Conservation (phyloP, 2,329 filamentous ascomycete species). For the Coniochaeta sp. region DNA sequence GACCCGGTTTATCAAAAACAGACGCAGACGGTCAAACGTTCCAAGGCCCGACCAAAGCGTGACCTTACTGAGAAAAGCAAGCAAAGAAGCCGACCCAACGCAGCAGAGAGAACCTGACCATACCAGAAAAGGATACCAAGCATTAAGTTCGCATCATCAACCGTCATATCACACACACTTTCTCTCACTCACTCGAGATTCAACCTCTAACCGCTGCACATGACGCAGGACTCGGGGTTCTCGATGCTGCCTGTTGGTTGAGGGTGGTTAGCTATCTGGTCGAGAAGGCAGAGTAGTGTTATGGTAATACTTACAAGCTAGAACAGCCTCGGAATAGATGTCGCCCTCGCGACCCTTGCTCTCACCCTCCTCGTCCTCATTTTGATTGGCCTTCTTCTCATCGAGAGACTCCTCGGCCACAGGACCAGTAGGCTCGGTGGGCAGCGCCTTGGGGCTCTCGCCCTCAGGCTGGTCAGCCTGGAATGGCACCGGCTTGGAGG, state of each 20-base stretch:
- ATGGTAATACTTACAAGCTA: slow-evolving; percentile 62
- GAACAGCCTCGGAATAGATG: slow-evolving; percentile 89
- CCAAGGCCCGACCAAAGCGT: background rate
- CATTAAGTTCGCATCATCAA: slow-evolving; percentile 5
- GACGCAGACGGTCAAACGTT: no score
- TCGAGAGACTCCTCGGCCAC: slow-evolving; percentile 48
- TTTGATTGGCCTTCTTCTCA: slow-evolving; percentile 49
- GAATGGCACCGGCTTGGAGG: slow-evolving; percentile 59
- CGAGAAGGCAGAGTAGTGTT: no score
- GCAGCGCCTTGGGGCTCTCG: slow-evolving; percentile 71
- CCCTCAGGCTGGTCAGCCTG: slow-evolving; percentile 72
- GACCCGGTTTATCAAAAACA: background rate
- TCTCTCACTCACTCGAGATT: no score
- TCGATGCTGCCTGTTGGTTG: slow-evolving; percentile 71
- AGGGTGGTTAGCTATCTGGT: background rate
- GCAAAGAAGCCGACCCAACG: background rate
- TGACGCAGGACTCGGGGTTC: slow-evolving; percentile 88
- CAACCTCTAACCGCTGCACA: slow-evolving; percentile 79
- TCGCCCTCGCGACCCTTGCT: slow-evolving; percentile 75
- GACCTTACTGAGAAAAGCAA: no score
- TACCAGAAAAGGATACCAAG: slow-evolving; percentile 1
- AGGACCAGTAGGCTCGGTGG: slow-evolving; percentile 61
- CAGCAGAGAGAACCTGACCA: background rate
- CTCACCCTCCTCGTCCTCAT: slow-evolving; percentile 66
- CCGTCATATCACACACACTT: slow-evolving; percentile 6